phyloP scores from a whole-genome alignment of 257 asterid species.

The Vinca minor region DNA sequence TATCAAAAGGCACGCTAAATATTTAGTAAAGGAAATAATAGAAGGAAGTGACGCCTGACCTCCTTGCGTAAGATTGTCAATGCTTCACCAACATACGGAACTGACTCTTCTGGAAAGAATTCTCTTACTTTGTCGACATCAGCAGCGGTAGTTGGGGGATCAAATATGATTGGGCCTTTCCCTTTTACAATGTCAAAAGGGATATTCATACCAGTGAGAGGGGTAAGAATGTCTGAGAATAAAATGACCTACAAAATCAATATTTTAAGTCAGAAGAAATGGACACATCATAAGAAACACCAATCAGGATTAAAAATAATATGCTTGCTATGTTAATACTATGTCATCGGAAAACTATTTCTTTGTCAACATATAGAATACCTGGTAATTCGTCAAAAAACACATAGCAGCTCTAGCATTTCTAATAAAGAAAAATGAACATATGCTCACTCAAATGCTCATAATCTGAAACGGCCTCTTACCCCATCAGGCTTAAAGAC shows the following conservation, averaged over 20 bases:
- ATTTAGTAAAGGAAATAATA: conserved; percentile 1
- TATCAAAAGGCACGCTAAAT: background rate
- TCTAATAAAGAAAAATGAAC: too few species aligned
- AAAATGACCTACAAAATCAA: conserved; percentile 65
- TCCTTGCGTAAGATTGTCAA: conserved; percentile 79
- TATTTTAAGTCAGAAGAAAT: conserved; percentile 8
- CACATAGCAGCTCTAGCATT: too few species aligned
- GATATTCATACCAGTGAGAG: conserved; percentile 92
- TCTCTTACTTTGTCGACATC: conserved; percentile 87
- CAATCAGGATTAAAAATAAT: background rate
- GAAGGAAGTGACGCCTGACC: conserved; percentile 35
- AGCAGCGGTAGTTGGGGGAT: conserved; percentile 51
- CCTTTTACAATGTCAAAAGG: conserved; percentile 97
- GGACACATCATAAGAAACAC: conserved; percentile 7
- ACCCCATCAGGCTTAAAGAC: conserved; percentile 96
- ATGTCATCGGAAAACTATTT: background rate
- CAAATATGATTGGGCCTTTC: conserved; percentile 90
- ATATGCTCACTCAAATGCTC: too few species aligned
- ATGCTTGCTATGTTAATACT: background rate
- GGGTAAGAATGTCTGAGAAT: conserved; percentile 98
- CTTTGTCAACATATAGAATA: too few species aligned
- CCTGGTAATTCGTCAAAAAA: too few species aligned
- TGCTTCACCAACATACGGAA: conserved; percentile 97
- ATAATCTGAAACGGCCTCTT: too few species aligned
- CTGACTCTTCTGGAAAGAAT: conserved; percentile 77